Evolutionary conservation across 768 basidiomycete species (phyloP), one percentile per base, ranked within the genome.

Genomic region (Collybia nuda): DNA sequence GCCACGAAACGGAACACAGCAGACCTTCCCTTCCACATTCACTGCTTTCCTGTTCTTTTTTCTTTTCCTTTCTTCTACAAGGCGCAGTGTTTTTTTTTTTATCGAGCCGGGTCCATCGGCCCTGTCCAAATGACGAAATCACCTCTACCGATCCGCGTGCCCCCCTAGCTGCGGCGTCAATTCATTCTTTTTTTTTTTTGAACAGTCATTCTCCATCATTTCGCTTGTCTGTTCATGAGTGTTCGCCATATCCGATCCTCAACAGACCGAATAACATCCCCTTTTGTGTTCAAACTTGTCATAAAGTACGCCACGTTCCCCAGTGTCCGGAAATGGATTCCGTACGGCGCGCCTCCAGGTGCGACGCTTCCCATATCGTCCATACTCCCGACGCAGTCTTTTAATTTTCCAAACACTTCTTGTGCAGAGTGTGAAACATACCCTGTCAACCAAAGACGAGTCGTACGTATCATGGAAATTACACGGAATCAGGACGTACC

Each of bases 251-350:
- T 81, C 55, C 75, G 79, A 48, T 82, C 75, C 59, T 92, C 86
- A 6, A 90, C 58, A 15, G 76, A 72, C 50, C 82, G 79, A 32
- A 88, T 74, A 14, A 78, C 76, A 15, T 66, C 58, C 2, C 73
- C 51, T 1, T 69, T 66, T 1, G 89, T 93, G 62, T 93, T 93
- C 36, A 95, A 74, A 66, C 90, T 93, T 5, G 83, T 85, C 80
- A 96, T 95, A 63, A 94, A 90, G 65, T 96, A 96, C n/a, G 87
- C 88, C 7, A 93, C 85, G 61, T 94, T 84, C 0, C 96, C 96
- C 32, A 98, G 70, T 0, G 96, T 94, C 50, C 96, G 79, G 56
- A 80, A 93, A 64, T 98, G 89, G 18, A 98, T 79, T 32, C 80
- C 77, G 67, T 86, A 86, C 4, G 24, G 24, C 24, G 24, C 24